Conservation (phyloP, 495 filamentous ascomycete genomes). For the Corynascus novoguineensis region DNA sequence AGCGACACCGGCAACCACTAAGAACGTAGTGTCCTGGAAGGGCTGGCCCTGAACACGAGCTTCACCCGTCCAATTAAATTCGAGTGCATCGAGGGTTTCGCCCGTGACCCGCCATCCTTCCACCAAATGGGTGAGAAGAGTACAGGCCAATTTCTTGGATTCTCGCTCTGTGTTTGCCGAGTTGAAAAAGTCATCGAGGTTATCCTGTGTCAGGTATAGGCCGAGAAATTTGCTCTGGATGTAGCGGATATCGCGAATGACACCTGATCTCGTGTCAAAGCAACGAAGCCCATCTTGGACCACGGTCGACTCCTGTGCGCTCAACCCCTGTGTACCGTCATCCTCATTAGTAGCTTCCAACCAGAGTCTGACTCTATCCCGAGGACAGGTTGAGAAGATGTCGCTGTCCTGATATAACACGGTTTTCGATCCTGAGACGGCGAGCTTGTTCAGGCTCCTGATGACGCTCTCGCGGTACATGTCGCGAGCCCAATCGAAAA, state of each 20-base stretch:
- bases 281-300: not conserved
- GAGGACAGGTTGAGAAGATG: not conserved
- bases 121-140: not conserved
- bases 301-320: not conserved
- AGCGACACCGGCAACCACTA: not conserved
- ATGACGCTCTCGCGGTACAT: constrained; percentile 25
- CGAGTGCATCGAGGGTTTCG: not conserved
- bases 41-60: not conserved
- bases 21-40: not conserved
- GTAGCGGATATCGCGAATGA: constrained; percentile 7
- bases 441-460: not conserved
- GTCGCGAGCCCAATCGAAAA: constrained; percentile 35
- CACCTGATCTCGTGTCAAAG: constrained; percentile 3
- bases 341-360: not conserved
- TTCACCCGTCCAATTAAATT: not conserved
- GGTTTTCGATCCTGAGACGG: not conserved
- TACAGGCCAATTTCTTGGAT: not conserved
- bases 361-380: not conserved
- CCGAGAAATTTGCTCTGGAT: constrained; percentile 2
- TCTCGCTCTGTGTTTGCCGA: not conserved
- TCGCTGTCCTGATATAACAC: not conserved
- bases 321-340: not conserved
- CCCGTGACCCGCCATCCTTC: constrained; percentile 1
- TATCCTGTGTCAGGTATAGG: constrained; percentile 6
- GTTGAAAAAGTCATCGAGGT: not conserved